Conservation (phyloP, 129 eudicot species). For the Arctium lappa region DNA sequence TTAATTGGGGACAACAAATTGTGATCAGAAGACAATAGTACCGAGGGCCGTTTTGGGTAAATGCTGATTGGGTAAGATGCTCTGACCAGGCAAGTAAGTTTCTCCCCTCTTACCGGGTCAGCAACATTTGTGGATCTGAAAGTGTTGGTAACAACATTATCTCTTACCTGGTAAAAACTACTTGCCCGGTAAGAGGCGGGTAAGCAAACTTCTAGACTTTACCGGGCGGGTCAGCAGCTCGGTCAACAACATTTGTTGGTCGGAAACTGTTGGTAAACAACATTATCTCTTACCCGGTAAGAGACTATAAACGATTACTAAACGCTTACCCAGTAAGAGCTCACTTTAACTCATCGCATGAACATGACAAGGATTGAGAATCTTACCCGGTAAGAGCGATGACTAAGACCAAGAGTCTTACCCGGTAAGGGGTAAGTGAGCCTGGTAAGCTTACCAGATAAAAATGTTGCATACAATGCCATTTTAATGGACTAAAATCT, state of each 20-base stretch:
- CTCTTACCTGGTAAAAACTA: no score
- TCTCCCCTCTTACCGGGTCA: no score
- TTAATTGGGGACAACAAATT: background rate
- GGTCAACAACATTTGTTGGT: background rate
- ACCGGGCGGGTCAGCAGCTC: background rate
- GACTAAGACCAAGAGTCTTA: no score
- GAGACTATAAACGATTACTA: background rate
- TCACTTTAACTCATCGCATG: background rate
- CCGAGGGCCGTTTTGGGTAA: background rate
- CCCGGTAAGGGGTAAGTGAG: no score
- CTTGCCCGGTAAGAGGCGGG: no score
- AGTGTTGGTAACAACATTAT: no score
- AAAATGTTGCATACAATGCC: no score
- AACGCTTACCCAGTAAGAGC: no score
- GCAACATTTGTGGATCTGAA: no score
- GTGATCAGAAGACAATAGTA: background rate
- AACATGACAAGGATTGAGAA: no score
- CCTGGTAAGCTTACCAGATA: background rate
- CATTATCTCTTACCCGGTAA: background rate
- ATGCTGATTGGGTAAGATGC: background rate
- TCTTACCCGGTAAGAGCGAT: no score
- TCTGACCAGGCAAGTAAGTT: background rate
- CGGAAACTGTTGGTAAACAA: background rate
- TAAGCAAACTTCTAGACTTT: background rate
- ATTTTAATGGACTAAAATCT: no score